Evolutionary conservation across 176 grass and related monocot genomes (phyloP).

Genomic region (Hordeum vulgare): DNA sequence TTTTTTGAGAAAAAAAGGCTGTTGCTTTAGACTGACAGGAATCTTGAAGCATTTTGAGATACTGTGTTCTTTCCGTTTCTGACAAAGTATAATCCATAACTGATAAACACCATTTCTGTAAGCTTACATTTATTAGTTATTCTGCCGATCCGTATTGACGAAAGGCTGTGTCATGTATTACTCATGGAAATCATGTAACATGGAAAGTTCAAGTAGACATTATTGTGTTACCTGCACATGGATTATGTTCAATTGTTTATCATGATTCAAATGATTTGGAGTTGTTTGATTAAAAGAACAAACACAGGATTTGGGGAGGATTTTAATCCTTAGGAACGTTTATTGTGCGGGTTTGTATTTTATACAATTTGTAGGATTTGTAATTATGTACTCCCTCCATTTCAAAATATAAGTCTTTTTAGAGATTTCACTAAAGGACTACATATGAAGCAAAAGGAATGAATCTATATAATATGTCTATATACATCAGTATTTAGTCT

Average conservation of each 20-base stretch:
- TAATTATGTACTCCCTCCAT: too few species aligned
- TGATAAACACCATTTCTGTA: not conserved
- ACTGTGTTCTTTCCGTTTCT: not conserved
- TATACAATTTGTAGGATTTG: not conserved
- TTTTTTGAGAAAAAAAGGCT: not conserved
- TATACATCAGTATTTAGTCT: too few species aligned
- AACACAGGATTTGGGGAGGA: not conserved
- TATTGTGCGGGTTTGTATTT: not conserved
- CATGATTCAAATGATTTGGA: not conserved
- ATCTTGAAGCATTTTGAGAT: not conserved
- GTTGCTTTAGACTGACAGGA: not conserved
- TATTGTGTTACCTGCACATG: not conserved
- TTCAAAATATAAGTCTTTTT: too few species aligned
- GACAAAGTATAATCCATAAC: not conserved
- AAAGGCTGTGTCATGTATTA: slow-evolving; percentile 11
- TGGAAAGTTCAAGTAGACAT: not conserved
- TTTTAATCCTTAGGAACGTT: not conserved
- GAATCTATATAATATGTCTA: too few species aligned
- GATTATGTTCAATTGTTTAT: not conserved
- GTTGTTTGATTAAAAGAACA: not conserved
- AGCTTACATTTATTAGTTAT: not conserved
- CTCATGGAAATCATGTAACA: not conserved
- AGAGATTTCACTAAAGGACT: too few species aligned
- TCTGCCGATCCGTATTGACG: not conserved
- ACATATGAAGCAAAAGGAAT: too few species aligned